Conservation (phyloP, 2,329 filamentous ascomycete genomes). For the Clonostachys byssicola region DNA sequence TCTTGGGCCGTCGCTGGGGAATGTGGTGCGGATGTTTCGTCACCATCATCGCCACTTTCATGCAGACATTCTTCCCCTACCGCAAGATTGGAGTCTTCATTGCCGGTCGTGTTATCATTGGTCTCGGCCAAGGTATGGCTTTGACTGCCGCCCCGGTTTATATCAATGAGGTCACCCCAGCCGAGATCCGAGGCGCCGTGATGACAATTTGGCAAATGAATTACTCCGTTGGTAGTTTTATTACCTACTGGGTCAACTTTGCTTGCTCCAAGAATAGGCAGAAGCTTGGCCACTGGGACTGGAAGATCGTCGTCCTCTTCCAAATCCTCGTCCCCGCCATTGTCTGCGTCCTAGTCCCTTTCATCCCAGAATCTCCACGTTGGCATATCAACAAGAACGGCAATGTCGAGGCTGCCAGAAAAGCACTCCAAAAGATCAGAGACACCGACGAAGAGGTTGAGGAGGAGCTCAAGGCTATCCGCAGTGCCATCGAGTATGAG, state of each 20-base stretch:
- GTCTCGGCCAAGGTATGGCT: conserved; percentile 66
- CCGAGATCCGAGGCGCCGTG: conserved; percentile 60
- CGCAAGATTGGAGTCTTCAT: conserved; percentile 63
- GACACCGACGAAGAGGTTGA: conserved; percentile 63
- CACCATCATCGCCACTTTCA: conserved; percentile 64
- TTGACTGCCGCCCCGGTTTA: conserved; percentile 66
- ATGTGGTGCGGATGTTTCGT: conserved; percentile 62
- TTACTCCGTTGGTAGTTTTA: conserved; percentile 58
- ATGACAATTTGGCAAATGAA: conserved; percentile 67
- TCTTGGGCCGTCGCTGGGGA: conserved; percentile 56
- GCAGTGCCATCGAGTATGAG: conserved; percentile 67
- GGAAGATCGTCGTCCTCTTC: conserved; percentile 70
- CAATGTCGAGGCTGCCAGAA: conserved; percentile 56
- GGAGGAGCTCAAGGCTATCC: conserved; percentile 60
- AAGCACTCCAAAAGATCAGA: conserved; percentile 54
- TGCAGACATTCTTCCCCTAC: conserved; percentile 61
- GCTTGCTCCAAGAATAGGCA: conserved; percentile 51
- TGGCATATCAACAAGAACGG: conserved; percentile 62
- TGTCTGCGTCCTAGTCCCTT: conserved; percentile 58
- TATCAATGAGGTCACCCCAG: conserved; percentile 63
- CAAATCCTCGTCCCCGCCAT: conserved; percentile 63
- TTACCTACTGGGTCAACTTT: conserved; percentile 52
- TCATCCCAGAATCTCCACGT: conserved; percentile 64
- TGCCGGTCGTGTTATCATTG: conserved; percentile 63
- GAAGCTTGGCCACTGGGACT: conserved; percentile 65